Evolutionary conservation across 2,329 filamentous ascomycete species (phyloP).

Genomic region (Colletotrichum neosansevieriae): DNA sequence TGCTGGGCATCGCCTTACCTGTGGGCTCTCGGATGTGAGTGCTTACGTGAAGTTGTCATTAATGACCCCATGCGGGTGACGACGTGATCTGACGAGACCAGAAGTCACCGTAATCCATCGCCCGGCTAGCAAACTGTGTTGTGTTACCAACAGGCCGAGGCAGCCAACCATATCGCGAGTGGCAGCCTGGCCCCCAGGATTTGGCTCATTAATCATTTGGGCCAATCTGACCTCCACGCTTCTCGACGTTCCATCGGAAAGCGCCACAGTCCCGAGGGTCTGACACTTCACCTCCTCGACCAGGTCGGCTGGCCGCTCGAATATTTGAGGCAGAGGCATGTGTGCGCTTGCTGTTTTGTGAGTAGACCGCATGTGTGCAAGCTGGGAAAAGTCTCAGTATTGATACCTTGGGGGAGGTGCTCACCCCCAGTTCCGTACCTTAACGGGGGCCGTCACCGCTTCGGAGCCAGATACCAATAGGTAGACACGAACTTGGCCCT

Average conservation of each 20-base stretch:
- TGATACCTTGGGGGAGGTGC: conserved; percentile 13
- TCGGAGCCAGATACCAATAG: neutral
- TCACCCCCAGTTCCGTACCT: neutral
- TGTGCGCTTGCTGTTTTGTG: neutral
- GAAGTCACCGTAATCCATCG: conserved; percentile 29
- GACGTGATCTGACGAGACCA: conserved; percentile 34
- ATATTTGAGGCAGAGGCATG: neutral
- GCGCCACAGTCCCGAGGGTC: conserved; percentile 35
- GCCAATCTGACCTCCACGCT: conserved; percentile 32
- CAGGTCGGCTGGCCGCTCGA: conserved; percentile 14
- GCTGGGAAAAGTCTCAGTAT: conserved; percentile 13
- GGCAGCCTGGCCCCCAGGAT: conserved; percentile 8
- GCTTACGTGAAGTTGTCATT: conserved; percentile 37
- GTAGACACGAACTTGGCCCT: neutral
- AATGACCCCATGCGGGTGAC: conserved; percentile 35
- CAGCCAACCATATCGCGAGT: conserved; percentile 31
- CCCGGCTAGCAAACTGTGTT: conserved; percentile 31
- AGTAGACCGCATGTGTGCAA: conserved; percentile 3
- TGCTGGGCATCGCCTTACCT: conserved; percentile 23
- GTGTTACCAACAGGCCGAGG: conserved; percentile 32
- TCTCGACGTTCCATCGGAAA: conserved; percentile 32
- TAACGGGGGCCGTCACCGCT: conserved; percentile 23
- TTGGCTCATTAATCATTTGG: conserved; percentile 25
- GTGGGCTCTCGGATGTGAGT: conserved; percentile 21
- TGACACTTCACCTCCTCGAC: conserved; percentile 26